These are phyloP conservation scores for Fusarium bactridioides DNA, from an alignment of 2,329 filamentous ascomycete species.

Conservation along the genomic window DNA sequence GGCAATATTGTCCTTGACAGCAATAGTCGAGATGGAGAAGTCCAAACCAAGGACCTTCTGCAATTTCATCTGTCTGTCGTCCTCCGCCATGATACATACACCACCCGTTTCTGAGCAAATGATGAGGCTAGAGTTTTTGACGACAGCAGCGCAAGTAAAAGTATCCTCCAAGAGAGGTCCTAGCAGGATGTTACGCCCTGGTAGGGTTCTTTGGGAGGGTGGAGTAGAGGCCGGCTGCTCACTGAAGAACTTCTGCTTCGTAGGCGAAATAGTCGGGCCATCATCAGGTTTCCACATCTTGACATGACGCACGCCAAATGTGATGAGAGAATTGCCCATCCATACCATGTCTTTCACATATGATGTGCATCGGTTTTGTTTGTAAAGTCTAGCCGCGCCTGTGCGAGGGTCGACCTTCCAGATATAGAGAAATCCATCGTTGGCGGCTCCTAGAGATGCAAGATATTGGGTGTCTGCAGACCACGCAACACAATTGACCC, in stretches of 20 bases:
- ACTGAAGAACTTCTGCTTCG: conserved; percentile 64
- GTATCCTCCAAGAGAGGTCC: conserved; percentile 82
- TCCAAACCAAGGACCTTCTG: conserved; percentile 70
- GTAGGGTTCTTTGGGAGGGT: conserved; percentile 67
- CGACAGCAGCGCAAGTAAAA: conserved; percentile 81
- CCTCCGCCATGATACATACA: conserved; percentile 87
- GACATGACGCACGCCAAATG: conserved; percentile 88
- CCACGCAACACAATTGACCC: conserved; percentile 88
- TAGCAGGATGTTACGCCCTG: conserved; percentile 87
- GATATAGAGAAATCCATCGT: conserved; percentile 93
- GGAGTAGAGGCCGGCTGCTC: conserved; percentile 50
- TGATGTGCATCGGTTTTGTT: conserved; percentile 92
- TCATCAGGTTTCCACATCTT: conserved; percentile 93
- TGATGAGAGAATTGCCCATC: conserved; percentile 85
- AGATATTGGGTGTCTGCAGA: conserved; percentile 86
- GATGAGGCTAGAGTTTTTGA: conserved; percentile 73
- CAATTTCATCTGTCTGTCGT: conserved; percentile 74
- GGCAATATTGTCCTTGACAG: conserved; percentile 64
- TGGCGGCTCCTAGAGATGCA: conserved; percentile 85
- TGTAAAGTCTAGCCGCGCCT: conserved; percentile 78
- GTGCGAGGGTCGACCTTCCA: conserved; percentile 88
- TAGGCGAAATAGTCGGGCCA: conserved; percentile 63
- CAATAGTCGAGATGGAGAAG: conserved; percentile 74
- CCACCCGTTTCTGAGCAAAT: conserved; percentile 89
- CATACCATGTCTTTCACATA: conserved; percentile 87